Evolutionary conservation across 1,284 basidiomycete species (phyloP), one percentile per base, ranked within the genome.

Genomic region (Cystobasidium sp.): DNA sequence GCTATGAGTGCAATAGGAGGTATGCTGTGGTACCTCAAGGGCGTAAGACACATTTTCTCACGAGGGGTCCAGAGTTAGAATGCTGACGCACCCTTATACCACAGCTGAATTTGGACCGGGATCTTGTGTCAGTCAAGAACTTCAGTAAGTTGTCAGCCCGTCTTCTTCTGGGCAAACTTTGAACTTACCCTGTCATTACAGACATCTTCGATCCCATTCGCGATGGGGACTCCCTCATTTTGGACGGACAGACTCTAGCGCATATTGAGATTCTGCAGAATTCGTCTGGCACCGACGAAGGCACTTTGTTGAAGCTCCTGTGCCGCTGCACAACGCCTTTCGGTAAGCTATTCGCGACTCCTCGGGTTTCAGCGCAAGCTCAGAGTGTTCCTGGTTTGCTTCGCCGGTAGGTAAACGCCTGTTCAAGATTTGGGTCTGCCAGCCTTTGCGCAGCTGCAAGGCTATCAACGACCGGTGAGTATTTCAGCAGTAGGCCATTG

Each of bases 201-300:
- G 70, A 97, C 80, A 86, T 97, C 55, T 97, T 97, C 80, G 94
- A 97, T 82, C 94, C 95, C 0, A 92, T 97, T 87, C 90, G 90
- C 80, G 86, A 87, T 76, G 93, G 93, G 22, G 86, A 90, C 80
- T 91, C 90, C 24, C 84, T 98, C 58, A 86, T 92, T 0, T 86
- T 98, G 39, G 94, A 98, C 82, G 95, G 95, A 1, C 93, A 97
- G 81, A 95, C 93, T 0, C 85, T 98, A 61, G 91, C 92, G 16
- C 95, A 98, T 82, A 86, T 98, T 78, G 95, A 97, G 85, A 92
- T 97, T 8, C 83, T 98, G 51, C 84, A 94, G 63, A 97, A 97
- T 81, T 93, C 89, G 77, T 94, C 96, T 83, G 94, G 94, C 3
- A 91, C 90, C 0, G 90, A 91, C 47, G 94, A 95, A 66, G 94